Conservation (phyloP, 768 basidiomycete species). For the Lanmaoa pseudosensibilis region DNA sequence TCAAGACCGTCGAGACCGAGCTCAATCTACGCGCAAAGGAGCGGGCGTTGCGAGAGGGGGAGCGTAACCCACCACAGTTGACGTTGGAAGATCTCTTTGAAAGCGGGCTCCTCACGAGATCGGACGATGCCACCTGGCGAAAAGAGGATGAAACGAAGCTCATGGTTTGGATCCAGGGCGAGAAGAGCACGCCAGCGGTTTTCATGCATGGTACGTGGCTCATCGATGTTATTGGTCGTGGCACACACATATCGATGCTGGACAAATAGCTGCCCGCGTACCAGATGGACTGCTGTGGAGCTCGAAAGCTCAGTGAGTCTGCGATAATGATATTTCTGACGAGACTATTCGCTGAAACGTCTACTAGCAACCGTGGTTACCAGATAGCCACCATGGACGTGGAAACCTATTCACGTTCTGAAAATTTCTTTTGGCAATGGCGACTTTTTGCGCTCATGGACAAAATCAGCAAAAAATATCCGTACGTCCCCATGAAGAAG, state of each 20-base stretch:
- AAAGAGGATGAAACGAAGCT: conserved; percentile 28
- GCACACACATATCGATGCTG: neutral
- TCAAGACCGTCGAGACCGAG: conserved; percentile 42
- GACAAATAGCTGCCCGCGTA: conserved; percentile 26
- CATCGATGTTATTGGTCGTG: neutral
- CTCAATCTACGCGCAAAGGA: conserved; percentile 41
- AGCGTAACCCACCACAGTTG: conserved; percentile 26
- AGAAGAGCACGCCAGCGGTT: conserved; percentile 39
- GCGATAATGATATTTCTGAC: neutral
- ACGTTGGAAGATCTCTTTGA: conserved; percentile 39
- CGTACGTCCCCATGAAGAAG: conserved; percentile 31
- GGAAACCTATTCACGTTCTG: conserved; percentile 41
- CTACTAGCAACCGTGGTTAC: conserved; percentile 42
- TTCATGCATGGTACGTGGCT: conserved; percentile 41
- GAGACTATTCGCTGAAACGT: conserved; percentile 6
- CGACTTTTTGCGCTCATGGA: conserved; percentile 48
- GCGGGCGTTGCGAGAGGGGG: conserved; percentile 23
- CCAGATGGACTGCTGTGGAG: conserved; percentile 35
- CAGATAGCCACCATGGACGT: conserved; percentile 48
- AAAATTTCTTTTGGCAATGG: conserved; percentile 53
- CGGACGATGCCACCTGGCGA: conserved; percentile 13
- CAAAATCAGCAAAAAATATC: conserved; percentile 41
- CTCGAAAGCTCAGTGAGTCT: conserved; percentile 31
- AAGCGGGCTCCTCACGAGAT: conserved; percentile 15
- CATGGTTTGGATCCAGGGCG: conserved; percentile 43